Conservation (phyloP, 1,284 basidiomycete species). For the Sanghuangporus weigelae region DNA sequence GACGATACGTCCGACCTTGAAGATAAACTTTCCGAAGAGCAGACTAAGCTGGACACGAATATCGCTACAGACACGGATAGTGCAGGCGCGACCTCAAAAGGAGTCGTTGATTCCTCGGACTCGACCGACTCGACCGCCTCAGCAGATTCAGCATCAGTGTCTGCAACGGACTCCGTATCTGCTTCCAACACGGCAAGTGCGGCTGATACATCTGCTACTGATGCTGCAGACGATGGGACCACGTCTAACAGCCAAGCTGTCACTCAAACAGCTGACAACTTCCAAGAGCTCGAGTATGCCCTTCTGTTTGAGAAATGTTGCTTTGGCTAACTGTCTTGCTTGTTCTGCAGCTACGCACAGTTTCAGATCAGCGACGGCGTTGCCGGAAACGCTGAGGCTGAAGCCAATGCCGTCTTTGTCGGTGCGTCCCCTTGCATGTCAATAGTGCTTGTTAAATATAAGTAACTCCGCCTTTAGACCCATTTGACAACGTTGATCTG, state of each 20-base stretch:
- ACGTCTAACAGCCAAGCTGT: slow-evolving; percentile 1
- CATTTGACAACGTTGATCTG: neutral
- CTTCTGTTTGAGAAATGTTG: no score
- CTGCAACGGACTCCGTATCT: neutral
- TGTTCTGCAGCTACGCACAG: slow-evolving; percentile 29
- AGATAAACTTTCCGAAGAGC: slow-evolving; percentile 28
- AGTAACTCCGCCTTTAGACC: slow-evolving; percentile 35
- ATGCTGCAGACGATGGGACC: neutral
- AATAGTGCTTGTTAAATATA: slow-evolving; percentile 34
- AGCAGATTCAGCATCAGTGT: neutral
- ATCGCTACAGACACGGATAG: slow-evolving; percentile 31
- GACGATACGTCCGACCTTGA: slow-evolving; percentile 29
- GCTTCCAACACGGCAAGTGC: neutral
- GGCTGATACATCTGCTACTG: neutral
- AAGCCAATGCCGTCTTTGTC: slow-evolving; percentile 40
- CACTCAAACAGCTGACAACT: slow-evolving; percentile 12
- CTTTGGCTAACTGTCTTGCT: neutral
- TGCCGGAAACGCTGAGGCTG: slow-evolving; percentile 35
- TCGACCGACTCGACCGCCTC: neutral
- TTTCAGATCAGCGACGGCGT: slow-evolving; percentile 40
- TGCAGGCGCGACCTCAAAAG: slow-evolving; percentile 31
- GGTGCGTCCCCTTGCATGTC: slow-evolving; percentile 37
- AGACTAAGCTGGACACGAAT: slow-evolving; percentile 33
- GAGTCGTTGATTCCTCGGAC: slow-evolving; percentile 21
- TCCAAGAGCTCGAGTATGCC: slow-evolving; percentile 23